phyloP scores from a whole-genome alignment of 2,329 filamentous ascomycete genomes.

The Cercospora beticola region DNA sequence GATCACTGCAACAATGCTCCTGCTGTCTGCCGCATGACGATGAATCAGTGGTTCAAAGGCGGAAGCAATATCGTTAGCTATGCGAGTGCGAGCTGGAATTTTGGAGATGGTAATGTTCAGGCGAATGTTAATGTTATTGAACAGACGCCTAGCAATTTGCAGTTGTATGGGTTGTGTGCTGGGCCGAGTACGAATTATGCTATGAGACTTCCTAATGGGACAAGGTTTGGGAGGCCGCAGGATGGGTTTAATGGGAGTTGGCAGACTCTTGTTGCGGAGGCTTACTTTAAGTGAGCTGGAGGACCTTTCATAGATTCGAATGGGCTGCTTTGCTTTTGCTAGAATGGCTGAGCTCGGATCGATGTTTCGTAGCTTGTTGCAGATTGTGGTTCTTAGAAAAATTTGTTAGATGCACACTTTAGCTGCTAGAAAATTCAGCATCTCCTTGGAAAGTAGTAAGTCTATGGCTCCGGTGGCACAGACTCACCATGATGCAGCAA shows the following conservation, averaged over 20 bases:
- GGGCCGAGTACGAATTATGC: constrained; percentile 8
- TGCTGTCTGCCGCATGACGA: constrained; percentile 35
- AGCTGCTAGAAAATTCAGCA: no score
- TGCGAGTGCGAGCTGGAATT: constrained; percentile 41
- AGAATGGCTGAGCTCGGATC: background rate
- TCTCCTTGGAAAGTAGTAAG: no score
- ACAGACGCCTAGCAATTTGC: constrained; percentile 4
- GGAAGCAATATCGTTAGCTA: constrained; percentile 39
- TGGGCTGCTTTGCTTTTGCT: background rate
- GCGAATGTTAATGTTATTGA: constrained; percentile 17
- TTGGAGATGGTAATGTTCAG: constrained; percentile 27
- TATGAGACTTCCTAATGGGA: constrained; percentile 17
- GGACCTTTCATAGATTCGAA: background rate
- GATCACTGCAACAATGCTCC: constrained; percentile 20
- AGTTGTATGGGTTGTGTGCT: constrained; percentile 14
- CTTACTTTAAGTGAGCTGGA: background rate
- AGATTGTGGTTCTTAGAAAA: background rate
- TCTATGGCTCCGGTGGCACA: no score
- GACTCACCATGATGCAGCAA: background rate
- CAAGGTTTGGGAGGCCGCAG: constrained; percentile 6
- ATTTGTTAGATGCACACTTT: no score
- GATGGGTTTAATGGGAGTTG: constrained; percentile 19
- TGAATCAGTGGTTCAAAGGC: constrained; percentile 16
- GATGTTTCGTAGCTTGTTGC: background rate
- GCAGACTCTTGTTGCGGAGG: constrained; percentile 16